These are phyloP conservation scores for Suhomyces terraborum DNA, from an alignment of 1,139 yeast species.

Conservation along the genomic window DNA sequence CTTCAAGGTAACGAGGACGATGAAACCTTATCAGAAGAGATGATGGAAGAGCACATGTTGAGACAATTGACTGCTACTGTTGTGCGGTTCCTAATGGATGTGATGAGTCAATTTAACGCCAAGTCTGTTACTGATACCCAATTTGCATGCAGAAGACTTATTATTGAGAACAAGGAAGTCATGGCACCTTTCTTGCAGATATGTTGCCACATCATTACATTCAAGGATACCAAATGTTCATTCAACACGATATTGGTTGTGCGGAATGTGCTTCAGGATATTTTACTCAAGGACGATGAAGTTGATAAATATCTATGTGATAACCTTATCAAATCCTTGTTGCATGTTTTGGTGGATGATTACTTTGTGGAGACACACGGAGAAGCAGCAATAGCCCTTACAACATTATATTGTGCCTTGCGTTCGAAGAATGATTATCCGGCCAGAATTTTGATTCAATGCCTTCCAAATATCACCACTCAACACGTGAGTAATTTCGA, in stretches of 20 bases:
- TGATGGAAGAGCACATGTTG: constrained; percentile 95
- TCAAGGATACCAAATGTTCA: constrained; percentile 89
- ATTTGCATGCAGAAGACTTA: constrained; percentile 61
- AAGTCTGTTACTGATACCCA: constrained; percentile 57
- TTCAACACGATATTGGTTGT: constrained; percentile 84
- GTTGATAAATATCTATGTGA: constrained; percentile 79
- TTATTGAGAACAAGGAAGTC: constrained; percentile 64
- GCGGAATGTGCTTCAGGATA: constrained; percentile 66
- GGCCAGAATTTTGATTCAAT: constrained; percentile 47
- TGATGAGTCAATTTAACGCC: constrained; percentile 71
- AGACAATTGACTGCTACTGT: constrained; percentile 92
- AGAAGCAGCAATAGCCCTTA: constrained; percentile 87
- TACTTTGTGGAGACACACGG: constrained; percentile 85
- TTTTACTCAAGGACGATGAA: constrained; percentile 67
- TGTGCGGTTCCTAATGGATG: constrained; percentile 84
- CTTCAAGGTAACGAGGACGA: constrained; percentile 72
- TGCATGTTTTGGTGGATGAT: constrained; percentile 65
- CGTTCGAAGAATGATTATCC: constrained; percentile 63
- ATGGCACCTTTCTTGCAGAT: constrained; percentile 79
- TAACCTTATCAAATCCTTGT: constrained; percentile 48
- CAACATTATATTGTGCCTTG: constrained; percentile 74
- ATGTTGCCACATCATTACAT: constrained; percentile 73
- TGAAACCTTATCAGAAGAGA: constrained; percentile 89
- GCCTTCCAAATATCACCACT: constrained; percentile 47
- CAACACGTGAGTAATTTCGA: constrained; percentile 57